These are phyloP conservation scores for Carex pumila DNA, from an alignment of 176 grass and related monocot species.

Conservation along the genomic window DNA sequence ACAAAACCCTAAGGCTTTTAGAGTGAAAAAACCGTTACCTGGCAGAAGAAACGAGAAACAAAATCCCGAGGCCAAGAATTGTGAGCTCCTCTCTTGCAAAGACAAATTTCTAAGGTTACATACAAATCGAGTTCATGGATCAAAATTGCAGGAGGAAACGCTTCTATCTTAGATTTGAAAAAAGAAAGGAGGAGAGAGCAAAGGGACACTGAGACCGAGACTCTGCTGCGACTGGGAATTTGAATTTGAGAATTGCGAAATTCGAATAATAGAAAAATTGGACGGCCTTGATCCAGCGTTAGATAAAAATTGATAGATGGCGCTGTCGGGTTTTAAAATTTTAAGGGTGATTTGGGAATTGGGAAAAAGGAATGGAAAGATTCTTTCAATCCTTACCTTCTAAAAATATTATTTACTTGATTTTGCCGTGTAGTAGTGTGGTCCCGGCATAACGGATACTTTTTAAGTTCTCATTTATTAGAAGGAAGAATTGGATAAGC, in stretches of 20 bases:
- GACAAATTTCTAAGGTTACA: neutral
- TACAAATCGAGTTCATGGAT: neutral
- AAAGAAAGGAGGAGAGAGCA: conserved; percentile 4
- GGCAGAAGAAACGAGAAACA: conserved; percentile 4
- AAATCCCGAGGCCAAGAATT: conserved; percentile 8
- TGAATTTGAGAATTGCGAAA: conserved; percentile 3
- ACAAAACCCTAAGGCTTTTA: neutral
- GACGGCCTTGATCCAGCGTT: neutral
- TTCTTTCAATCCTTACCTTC: neutral
- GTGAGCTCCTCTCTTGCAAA: neutral
- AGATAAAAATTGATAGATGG: neutral
- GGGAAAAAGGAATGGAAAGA: neutral
- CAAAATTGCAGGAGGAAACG: neutral
- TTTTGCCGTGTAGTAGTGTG: neutral
- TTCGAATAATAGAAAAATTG: neutral
- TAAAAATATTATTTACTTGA: neutral
- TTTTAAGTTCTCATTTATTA: neutral
- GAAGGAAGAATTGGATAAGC: neutral
- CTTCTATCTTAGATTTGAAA: neutral
- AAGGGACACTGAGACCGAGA: neutral
- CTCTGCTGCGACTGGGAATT: neutral
- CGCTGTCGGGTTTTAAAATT: conserved; percentile 20
- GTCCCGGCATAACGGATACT: conserved; percentile 10
- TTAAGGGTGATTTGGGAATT: neutral
- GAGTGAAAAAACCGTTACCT: conserved; percentile 2